Conservation (phyloP, 352 stramenopile genomes). For the Nothophytophthora sp. region DNA sequence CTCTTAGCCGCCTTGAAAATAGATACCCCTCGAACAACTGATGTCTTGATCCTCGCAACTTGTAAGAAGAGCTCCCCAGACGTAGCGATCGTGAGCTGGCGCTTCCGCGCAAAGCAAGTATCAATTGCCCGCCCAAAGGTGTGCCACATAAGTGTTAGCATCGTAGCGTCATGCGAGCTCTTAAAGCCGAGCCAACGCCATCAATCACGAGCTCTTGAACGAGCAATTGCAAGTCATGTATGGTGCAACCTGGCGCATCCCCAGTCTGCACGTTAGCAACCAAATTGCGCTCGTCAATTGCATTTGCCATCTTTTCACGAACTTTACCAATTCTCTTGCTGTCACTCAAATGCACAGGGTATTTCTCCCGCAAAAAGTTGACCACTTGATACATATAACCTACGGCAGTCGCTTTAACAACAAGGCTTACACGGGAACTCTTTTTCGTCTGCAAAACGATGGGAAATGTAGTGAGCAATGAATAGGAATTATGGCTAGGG, state of each 20-base stretch:
- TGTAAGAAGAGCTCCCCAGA: slow-evolving; percentile 7
- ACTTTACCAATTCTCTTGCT: slow-evolving; percentile 6
- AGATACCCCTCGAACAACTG: slow-evolving; percentile 2
- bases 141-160: slow-evolving; percentile 12
- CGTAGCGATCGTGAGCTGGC: neutral
- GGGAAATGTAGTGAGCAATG: slow-evolving; percentile 2
- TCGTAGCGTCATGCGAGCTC: neutral
- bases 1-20: slow-evolving; percentile 4
- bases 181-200: neutral
- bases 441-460: slow-evolving; percentile 2
- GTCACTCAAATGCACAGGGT: neutral
- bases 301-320: slow-evolving; percentile 2
- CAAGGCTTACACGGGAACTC: neutral
- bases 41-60: slow-evolving; percentile 4
- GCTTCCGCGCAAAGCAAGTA: slow-evolving; percentile 7
- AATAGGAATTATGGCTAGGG: slow-evolving; percentile 7
- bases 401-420: slow-evolving; percentile 4
- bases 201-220: slow-evolving; percentile 1
- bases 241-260: slow-evolving; percentile 2
- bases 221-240: neutral
- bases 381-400: slow-evolving; percentile 2
- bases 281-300: slow-evolving; percentile 7
- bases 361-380: neutral
- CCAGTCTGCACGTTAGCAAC: neutral
- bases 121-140: slow-evolving; percentile 6